These are phyloP conservation scores for Mycosarcoma maydis DNA, from an alignment of 1,284 basidiomycete species.

Conservation along the genomic window DNA sequence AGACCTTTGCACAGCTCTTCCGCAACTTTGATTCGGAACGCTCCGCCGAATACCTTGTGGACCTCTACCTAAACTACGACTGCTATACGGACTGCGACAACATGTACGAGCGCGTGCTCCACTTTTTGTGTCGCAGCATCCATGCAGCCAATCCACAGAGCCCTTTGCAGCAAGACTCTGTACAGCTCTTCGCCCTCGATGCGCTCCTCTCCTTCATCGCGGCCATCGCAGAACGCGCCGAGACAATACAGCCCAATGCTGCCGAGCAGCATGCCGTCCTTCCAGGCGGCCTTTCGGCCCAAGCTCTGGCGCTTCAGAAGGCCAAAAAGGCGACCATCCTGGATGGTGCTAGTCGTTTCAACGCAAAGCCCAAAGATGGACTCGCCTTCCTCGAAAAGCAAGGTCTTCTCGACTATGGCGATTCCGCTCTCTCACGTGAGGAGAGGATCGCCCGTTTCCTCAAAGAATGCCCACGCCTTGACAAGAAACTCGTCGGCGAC, in stretches of 20 bases:
- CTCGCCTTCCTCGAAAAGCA: constrained; percentile 76
- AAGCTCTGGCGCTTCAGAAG: constrained; percentile 78
- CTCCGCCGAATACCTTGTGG: constrained; percentile 85
- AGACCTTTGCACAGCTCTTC: constrained; percentile 80
- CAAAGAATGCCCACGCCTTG: constrained; percentile 83
- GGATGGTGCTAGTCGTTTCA: constrained; percentile 87
- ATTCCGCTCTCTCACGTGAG: constrained; percentile 51
- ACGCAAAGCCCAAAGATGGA: constrained; percentile 92
- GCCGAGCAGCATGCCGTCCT: constrained; percentile 14
- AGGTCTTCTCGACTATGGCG: constrained; percentile 73
- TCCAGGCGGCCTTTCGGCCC: constrained; percentile 68
- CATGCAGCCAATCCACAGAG: constrained; percentile 72
- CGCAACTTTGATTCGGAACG: constrained; percentile 68
- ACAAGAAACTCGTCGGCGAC: constrained; percentile 94
- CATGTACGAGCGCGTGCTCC: constrained; percentile 88
- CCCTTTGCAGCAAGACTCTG: constrained; percentile 81
- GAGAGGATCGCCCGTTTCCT: constrained; percentile 77
- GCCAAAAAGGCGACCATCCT: constrained; percentile 86
- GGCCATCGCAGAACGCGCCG: constrained; percentile 83
- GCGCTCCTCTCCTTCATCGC: constrained; percentile 86
- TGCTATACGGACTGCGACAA: constrained; percentile 97
- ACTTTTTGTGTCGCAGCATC: constrained; percentile 75
- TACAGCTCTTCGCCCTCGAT: constrained; percentile 89
- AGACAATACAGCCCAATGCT: constrained; percentile 70
- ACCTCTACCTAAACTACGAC: constrained; percentile 95